Evolutionary conservation across 352 stramenopile genomes (phyloP), one percentile per base, ranked within the genome.

Genomic region (Phytophthora rubi): DNA sequence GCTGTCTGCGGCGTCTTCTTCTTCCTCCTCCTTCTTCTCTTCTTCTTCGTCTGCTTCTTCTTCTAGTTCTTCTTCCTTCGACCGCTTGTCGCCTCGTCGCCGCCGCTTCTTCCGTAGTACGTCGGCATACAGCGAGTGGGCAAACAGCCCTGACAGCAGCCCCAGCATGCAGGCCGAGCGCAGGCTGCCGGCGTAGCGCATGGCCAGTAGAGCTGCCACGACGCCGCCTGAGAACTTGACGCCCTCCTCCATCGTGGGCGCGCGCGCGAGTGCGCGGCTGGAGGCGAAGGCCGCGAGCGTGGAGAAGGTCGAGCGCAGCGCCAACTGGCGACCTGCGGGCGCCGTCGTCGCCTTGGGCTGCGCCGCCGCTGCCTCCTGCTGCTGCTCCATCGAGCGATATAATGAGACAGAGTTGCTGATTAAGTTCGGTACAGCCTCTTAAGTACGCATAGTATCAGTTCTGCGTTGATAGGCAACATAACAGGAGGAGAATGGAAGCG

Each of bases 121-220:
- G 37, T 93, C 85, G 1, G 82, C 85, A 59, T 91, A 93, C 18
- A 93, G 59, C 33, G 83, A 91, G 62, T 93, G 86, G 3, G 83
- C 77, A 49, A 91, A 86, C 39, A 93, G 71, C 12, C 86, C 86
- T 0, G 83, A 84, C 33, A 93, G 64, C 18, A 93, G 47, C 1
- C 86, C 86, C 28, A 92, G 64, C 23, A 89, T 59, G 30, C 76
- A 84, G 37, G 86, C 86, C 1, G 86, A 85, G 48, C 79, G 83
- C 37, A 93, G 59, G 49, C 86, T 93, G 28, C 78, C 71, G 8
- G 86, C 76, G 59, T 83, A 92, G 54, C 83, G 80, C 60, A 89
- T 74, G 18, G 86, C 86, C 49, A 89, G 49, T 49, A 91, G 54
- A 56, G 81, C 81, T 6, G 86, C 86, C 48, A 88, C 72, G n/a